These are phyloP conservation scores for Clohesyomyces aquaticus DNA, from an alignment of 495 filamentous ascomycete species.

Conservation along the genomic window DNA sequence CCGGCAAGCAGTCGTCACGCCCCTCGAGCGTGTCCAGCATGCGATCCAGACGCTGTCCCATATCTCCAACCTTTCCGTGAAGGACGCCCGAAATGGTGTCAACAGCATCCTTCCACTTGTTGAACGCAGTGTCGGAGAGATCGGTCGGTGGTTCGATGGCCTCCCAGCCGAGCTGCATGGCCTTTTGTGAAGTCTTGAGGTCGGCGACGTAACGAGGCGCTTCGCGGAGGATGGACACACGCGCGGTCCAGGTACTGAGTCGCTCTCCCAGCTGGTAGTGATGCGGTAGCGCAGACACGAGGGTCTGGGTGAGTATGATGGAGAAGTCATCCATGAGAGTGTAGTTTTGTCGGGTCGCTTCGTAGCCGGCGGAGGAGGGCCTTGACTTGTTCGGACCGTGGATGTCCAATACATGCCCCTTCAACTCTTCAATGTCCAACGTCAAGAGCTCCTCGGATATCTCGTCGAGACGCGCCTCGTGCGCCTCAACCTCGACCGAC, in stretches of 20 bases:
- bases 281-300: slow-evolving; percentile 81
- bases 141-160: slow-evolving; percentile 51
- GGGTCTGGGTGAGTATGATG: slow-evolving; percentile 83
- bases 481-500: slow-evolving; percentile 60
- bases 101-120: slow-evolving; percentile 53
- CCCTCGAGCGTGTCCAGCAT: slow-evolving; percentile 87
- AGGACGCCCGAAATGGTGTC: slow-evolving; percentile 66
- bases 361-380: slow-evolving; percentile 57
- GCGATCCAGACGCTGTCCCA: slow-evolving; percentile 74
- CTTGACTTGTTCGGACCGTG: slow-evolving; percentile 65
- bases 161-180: slow-evolving; percentile 65
- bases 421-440: slow-evolving; percentile 86
- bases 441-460: slow-evolving; percentile 77
- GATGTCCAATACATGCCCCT: slow-evolving; percentile 80
- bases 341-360: slow-evolving; percentile 55
- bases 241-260: slow-evolving; percentile 74
- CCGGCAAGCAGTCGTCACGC: slow-evolving; percentile 78
- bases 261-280: slow-evolving; percentile 71
- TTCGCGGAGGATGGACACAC: slow-evolving; percentile 71
- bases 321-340: slow-evolving; percentile 80
- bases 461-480: slow-evolving; percentile 75
- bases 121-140: slow-evolving; percentile 25
- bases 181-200: slow-evolving; percentile 64
- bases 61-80: slow-evolving; percentile 66
- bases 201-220: slow-evolving; percentile 70